A percentile compares a stretch with the other conserved stretches of the same genome.
These are phyloP conservation scores for Rostrohypoxylon terebratum DNA, from an alignment of 495 filamentous ascomycete species.

Conservation along the genomic window DNA sequence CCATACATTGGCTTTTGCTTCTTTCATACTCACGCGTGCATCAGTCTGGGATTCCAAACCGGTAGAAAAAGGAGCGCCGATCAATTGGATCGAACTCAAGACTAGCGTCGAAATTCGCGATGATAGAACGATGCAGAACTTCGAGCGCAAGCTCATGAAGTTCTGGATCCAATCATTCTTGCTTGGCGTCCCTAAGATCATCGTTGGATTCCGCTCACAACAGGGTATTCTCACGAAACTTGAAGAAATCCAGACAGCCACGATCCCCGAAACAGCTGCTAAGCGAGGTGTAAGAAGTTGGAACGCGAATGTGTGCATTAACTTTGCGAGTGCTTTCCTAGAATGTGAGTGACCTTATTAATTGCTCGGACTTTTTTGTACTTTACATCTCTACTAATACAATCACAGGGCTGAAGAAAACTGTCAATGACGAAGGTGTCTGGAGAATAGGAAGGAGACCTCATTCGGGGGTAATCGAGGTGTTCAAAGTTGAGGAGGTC, in stretches of 20 bases:
- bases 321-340: constrained; percentile 81
- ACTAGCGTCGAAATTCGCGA: constrained; percentile 77
- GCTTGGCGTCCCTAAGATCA: constrained; percentile 89
- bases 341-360: constrained; percentile 68
- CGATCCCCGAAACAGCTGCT: constrained; percentile 79
- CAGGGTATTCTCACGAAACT: constrained; percentile 76
- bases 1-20: not conserved
- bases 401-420: constrained; percentile 69
- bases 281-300: constrained; percentile 72
- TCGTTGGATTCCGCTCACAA: constrained; percentile 85
- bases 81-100: constrained; percentile 96
- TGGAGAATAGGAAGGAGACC: constrained; percentile 80
- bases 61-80: constrained; percentile 68
- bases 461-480: constrained; percentile 70
- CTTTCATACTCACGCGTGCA: not conserved
- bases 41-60: constrained; percentile 88
- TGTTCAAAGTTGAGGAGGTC: constrained; percentile 76
- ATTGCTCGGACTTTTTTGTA: too few species aligned
- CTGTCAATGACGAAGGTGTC: constrained; percentile 76
- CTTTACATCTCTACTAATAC: constrained; percentile 23
- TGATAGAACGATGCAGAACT: constrained; percentile 74
- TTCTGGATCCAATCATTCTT: constrained; percentile 98
- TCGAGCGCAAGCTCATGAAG: constrained; percentile 89
- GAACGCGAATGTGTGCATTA: constrained; percentile 93
- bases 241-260: constrained; percentile 80